Evolutionary conservation across 768 basidiomycete genomes (phyloP).

Genomic region (Pulveroboletus sp.): DNA sequence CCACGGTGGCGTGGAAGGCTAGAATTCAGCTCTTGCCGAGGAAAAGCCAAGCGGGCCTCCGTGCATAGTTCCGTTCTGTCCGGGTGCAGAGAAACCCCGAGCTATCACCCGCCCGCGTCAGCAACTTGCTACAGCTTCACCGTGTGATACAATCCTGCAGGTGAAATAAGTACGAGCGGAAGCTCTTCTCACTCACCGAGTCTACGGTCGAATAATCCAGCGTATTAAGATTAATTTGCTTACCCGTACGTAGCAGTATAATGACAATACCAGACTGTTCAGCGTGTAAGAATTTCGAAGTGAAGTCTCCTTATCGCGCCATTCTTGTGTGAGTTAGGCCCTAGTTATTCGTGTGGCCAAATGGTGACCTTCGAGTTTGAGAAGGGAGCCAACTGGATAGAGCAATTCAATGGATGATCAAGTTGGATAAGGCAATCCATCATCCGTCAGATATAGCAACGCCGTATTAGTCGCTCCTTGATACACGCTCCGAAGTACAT

Average conservation of each 20-base stretch:
- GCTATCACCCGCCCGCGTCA: no score
- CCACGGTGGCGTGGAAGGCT: no score
- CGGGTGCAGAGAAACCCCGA: no score
- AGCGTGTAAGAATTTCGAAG: not conserved
- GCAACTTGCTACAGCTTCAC: no score
- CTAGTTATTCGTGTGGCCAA: slow-evolving; percentile 1
- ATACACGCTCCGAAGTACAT: not conserved
- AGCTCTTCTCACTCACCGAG: not conserved
- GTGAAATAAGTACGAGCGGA: no score
- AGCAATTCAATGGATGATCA: not conserved
- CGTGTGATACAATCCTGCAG: no score
- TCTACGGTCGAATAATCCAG: not conserved
- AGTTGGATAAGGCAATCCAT: not conserved
- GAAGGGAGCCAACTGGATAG: not conserved
- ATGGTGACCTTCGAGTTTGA: no score
- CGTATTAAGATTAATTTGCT: not conserved
- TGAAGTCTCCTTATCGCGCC: not conserved
- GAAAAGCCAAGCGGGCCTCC: no score
- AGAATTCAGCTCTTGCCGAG: no score
- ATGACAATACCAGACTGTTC: not conserved
- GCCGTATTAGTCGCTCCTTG: not conserved
- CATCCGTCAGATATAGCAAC: not conserved
- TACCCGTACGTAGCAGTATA: not conserved
- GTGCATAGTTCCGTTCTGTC: no score
- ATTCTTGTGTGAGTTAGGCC: slow-evolving; percentile 3